Evolutionary conservation across 257 asterid species (phyloP).

Genomic region (Nicotiana knightiana): DNA sequence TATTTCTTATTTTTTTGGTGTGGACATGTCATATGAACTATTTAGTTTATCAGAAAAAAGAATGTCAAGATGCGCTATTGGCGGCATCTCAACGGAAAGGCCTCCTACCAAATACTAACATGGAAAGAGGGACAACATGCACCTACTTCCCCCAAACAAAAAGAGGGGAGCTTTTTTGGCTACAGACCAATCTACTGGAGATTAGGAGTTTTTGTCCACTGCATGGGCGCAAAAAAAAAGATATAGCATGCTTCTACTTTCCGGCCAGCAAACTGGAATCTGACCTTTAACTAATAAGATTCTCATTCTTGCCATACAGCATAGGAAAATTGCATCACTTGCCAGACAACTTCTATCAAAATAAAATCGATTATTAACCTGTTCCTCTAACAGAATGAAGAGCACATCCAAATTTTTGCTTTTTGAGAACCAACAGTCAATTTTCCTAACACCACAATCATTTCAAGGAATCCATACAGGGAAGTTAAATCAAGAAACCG

Average conservation of each 20-base stretch:
- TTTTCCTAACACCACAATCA: background rate
- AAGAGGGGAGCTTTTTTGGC: background rate
- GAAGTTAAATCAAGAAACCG: background rate
- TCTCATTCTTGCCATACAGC: background rate
- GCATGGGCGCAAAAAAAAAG: background rate
- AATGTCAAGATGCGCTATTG: background rate
- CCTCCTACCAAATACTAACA: background rate
- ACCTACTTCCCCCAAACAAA: background rate
- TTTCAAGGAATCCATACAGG: background rate
- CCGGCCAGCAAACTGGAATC: background rate
- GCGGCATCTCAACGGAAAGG: background rate
- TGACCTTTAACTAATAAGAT: background rate
- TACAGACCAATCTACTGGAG: background rate
- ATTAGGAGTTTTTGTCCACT: background rate
- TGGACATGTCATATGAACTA: background rate
- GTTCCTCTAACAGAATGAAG: background rate
- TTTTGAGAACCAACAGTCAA: background rate
- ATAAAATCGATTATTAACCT: background rate
- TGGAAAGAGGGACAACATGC: background rate
- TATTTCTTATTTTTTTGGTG: background rate
- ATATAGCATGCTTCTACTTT: background rate
- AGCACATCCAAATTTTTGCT: background rate
- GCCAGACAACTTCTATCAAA: background rate
- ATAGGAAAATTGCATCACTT: background rate
- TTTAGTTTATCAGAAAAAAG: background rate